These are phyloP conservation scores for Candida albicans DNA, from an alignment of 1,139 yeast genomes.

Conservation along the genomic window DNA sequence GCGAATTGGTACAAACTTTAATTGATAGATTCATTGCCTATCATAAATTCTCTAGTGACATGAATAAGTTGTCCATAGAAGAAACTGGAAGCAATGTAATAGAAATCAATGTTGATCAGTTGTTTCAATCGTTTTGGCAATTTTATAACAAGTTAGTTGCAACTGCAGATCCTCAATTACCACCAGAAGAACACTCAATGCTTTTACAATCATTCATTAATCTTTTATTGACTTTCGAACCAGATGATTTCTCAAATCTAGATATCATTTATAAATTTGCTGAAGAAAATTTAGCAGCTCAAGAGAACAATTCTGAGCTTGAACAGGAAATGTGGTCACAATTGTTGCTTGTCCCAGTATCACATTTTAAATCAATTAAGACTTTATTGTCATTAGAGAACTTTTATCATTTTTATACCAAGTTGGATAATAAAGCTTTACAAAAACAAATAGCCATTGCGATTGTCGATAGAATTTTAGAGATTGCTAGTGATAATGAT, in stretches of 20 bases:
- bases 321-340: conserved; percentile 49
- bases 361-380: conserved; percentile 34
- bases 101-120: conserved; percentile 16
- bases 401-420: conserved; percentile 43
- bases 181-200: conserved; percentile 63
- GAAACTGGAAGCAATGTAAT: background rate
- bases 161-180: conserved; percentile 60
- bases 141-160: conserved; percentile 57
- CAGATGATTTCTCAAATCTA: conserved; percentile 58
- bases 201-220: conserved; percentile 65
- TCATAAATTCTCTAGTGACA: conserved; percentile 33
- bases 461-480: conserved; percentile 40
- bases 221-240: conserved; percentile 67
- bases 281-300: conserved; percentile 38
- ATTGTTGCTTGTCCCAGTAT: conserved; percentile 59
- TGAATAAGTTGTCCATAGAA: conserved; percentile 2
- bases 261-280: conserved; percentile 64
- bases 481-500: conserved; percentile 13
- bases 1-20: conserved; percentile 65
- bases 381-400: conserved; percentile 33
- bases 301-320: conserved; percentile 14
- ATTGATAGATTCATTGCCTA: conserved; percentile 73
- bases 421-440: conserved; percentile 30
- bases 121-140: conserved; percentile 65
- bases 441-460: conserved; percentile 44